Base-by-base conservation (phyloP, 2,329 filamentous ascomycete genomes). In the Raffaelea arxii region DNA sequence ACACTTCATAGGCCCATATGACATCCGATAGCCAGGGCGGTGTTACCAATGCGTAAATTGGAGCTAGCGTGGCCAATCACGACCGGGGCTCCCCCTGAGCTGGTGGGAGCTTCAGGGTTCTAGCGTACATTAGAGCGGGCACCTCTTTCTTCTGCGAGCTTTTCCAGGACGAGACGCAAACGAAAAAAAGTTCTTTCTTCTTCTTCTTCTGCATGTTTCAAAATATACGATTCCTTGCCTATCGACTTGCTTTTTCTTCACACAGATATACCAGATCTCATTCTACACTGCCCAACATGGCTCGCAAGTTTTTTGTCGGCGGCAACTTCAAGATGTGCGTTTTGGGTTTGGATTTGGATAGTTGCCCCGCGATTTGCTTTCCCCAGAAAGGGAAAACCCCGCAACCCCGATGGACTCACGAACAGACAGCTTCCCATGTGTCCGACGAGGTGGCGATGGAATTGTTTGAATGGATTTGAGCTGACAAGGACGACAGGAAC, bases 321-420 rank as follows among this genome's bases (percentile, higher is more conserved):
- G 90, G 90, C 65, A 98, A 98, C 84, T 97, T 97, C 77, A 97
- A 98, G 80, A 97, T 97, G 90, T 94, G 73, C 65, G 77, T 67
- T 11, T 25, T 21, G 32, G 46, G 54, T 51, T 58, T 50, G 7
- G 25, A 23, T 18, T 16, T 25, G 55, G 54, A 54, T 58, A 49
- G 57, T 47, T 51, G 53, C 50, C 53, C 56, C 53, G 55, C 53
- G 49, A 51, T 54, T 53, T 49, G 43, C 44, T 25, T 30, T 44
- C 46, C 24, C 32, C 41, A n/a, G 42, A 23, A 43, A 39, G 37
- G 44, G 32, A 18, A 51, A 51, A 50, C 48, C 46, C 48, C 50
- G 51, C 55, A 60, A 56, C 7, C 9, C 9, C 16, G 9, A 9
- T 30, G 9, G 9, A 9, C 53, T 53, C 55, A 55, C 58, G 53